Evolutionary conservation across 129 eudicot species (phyloP).

Genomic region (Chrysanthemum makinoi): DNA sequence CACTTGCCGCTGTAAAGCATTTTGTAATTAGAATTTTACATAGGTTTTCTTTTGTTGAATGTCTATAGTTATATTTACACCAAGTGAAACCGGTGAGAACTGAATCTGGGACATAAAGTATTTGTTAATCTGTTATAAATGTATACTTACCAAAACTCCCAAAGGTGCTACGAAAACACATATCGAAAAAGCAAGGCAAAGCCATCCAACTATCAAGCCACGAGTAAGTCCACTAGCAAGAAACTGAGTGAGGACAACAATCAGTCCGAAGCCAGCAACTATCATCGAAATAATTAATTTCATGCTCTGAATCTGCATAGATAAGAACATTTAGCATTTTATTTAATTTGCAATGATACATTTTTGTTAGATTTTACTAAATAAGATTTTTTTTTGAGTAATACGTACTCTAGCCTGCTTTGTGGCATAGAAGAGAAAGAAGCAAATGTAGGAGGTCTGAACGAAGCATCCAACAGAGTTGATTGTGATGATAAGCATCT

Average conservation of each 20-base stretch:
- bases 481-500: conserved; percentile 42
- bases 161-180: conserved; percentile 66
- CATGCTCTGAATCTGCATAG: conserved; percentile 41
- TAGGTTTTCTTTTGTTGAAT: not conserved
- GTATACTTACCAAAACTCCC: conserved; percentile 53
- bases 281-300: conserved; percentile 38
- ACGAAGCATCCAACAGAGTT: conserved; percentile 44
- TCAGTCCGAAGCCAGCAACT: conserved; percentile 21
- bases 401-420: conserved; percentile 43
- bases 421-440: conserved; percentile 36
- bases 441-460: conserved; percentile 38
- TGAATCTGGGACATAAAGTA: no score
- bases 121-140: not conserved
- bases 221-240: conserved; percentile 21
- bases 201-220: conserved; percentile 36
- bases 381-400: no score
- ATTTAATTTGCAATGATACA: not conserved
- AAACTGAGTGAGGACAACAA: conserved; percentile 21
- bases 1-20: conserved; percentile 26
- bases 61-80: no score
- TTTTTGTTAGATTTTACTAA: not conserved
- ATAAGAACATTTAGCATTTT: not conserved
- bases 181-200: conserved; percentile 49
- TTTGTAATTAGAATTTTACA: not conserved
- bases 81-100: no score